Conservation (phyloP, 441 rosid genomes). For the Euphorbia schlechtendalii region DNA sequence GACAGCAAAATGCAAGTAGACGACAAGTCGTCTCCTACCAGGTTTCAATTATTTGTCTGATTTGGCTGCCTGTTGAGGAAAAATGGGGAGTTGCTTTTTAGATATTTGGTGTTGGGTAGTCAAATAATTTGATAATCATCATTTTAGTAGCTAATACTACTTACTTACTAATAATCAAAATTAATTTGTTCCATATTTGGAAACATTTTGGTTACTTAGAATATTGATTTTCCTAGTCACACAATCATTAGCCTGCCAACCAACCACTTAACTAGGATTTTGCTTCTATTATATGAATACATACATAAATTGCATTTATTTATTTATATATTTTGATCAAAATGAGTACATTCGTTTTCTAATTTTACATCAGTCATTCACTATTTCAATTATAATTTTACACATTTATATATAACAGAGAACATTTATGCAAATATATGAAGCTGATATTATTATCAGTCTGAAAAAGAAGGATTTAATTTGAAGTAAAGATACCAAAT, state of each 20-base stretch:
- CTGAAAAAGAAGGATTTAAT: no score
- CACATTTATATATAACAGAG: no score
- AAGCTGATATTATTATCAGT: no score
- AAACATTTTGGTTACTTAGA: neutral
- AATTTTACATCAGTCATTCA: no score
- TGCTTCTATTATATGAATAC: neutral
- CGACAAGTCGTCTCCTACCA: constrained; percentile 6
- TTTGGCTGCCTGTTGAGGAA: neutral
- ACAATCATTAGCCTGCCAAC: constrained; percentile 3
- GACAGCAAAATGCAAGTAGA: neutral
- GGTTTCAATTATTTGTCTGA: neutral
- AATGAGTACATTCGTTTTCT: no score
- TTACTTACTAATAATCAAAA: neutral
- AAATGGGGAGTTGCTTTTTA: no score
- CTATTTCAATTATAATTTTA: no score
- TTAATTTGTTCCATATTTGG: neutral
- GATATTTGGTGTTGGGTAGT: neutral
- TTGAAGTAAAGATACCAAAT: no score
- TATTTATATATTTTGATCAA: no score
- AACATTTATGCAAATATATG: no score
- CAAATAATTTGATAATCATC: neutral
- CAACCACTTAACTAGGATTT: neutral
- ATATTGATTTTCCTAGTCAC: neutral
- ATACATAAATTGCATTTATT: no score
- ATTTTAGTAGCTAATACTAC: neutral